phyloP scores from a whole-genome alignment of 202 grass and related monocot genomes.

The Schoenoplectus tabernaemontani region DNA sequence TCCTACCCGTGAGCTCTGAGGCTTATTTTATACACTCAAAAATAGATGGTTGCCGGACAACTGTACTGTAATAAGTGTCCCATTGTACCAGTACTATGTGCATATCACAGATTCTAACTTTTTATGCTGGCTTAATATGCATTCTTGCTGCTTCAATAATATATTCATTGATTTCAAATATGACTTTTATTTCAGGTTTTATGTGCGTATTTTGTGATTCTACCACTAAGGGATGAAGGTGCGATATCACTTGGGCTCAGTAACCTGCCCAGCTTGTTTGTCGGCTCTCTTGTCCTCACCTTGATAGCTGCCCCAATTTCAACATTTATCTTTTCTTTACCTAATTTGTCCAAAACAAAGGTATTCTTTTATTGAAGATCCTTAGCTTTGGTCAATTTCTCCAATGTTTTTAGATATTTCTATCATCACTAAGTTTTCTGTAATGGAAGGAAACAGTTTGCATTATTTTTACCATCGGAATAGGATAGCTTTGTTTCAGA shows the following conservation, averaged over 20 bases:
- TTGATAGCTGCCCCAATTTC: constrained; percentile 72
- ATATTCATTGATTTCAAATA: background rate
- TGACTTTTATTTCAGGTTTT: constrained; percentile 38
- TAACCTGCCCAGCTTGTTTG: constrained; percentile 63
- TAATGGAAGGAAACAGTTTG: background rate
- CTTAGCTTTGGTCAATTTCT: background rate
- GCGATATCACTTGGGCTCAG: constrained; percentile 69
- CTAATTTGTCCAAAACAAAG: constrained; percentile 62
- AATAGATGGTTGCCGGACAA: background rate
- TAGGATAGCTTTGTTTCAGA: background rate
- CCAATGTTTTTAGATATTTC: background rate
- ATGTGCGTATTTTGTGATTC: constrained; percentile 79
- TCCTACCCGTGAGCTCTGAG: background rate
- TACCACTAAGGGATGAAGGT: constrained; percentile 83
- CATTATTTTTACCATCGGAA: background rate
- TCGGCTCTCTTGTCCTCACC: constrained; percentile 75
- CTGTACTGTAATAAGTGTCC: background rate
- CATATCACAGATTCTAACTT: background rate
- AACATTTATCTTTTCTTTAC: constrained; percentile 79
- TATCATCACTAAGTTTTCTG: background rate
- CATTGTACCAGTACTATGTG: background rate
- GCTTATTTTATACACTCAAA: background rate
- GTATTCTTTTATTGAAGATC: constrained; percentile 17
- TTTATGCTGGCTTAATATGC: background rate
- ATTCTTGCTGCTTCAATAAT: background rate